phyloP scores from a whole-genome alignment of 1,284 basidiomycete genomes.

The Ustilago shanxiensis region DNA sequence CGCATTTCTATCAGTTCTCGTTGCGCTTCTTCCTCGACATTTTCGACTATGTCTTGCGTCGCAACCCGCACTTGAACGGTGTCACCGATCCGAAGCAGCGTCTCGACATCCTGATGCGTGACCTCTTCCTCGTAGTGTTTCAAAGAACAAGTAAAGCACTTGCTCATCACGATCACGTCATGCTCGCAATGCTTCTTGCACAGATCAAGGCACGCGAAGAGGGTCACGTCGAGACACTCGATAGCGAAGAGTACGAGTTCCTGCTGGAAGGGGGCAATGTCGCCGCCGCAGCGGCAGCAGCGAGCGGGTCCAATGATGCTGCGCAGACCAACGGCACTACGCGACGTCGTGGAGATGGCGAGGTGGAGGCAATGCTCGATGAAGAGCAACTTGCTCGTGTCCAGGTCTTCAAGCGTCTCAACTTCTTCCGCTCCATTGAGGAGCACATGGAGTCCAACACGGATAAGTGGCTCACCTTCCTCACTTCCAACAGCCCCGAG shows the following conservation, averaged over 20 bases:
- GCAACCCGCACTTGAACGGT: conserved; percentile 87
- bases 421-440: conserved; percentile 83
- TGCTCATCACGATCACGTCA: conserved; percentile 89
- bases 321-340: conserved; percentile 57
- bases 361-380: conserved; percentile 58
- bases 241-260: conserved; percentile 86
- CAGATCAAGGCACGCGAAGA: conserved; percentile 83
- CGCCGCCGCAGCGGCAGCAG: conserved; percentile 70
- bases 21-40: conserved; percentile 97
- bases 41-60: conserved; percentile 92
- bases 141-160: conserved; percentile 90
- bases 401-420: conserved; percentile 66
- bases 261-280: conserved; percentile 87
- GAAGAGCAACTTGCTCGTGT: conserved; percentile 78
- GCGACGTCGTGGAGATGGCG: conserved; percentile 39
- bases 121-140: conserved; percentile 91
- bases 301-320: conserved; percentile 70
- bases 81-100: conserved; percentile 82
- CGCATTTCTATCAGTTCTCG: conserved; percentile 99
- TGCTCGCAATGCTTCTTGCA: conserved; percentile 89
- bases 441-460: conserved; percentile 78
- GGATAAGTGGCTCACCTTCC: conserved; percentile 82
- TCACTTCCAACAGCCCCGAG: conserved; percentile 81
- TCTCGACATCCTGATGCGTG: conserved; percentile 85
- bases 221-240: conserved; percentile 73